Percentiles rank a stretch among this genome's conserved stretches.
phyloP scores from a whole-genome alignment of 2,329 filamentous ascomycete species.

The Fusarium verrucosum region DNA sequence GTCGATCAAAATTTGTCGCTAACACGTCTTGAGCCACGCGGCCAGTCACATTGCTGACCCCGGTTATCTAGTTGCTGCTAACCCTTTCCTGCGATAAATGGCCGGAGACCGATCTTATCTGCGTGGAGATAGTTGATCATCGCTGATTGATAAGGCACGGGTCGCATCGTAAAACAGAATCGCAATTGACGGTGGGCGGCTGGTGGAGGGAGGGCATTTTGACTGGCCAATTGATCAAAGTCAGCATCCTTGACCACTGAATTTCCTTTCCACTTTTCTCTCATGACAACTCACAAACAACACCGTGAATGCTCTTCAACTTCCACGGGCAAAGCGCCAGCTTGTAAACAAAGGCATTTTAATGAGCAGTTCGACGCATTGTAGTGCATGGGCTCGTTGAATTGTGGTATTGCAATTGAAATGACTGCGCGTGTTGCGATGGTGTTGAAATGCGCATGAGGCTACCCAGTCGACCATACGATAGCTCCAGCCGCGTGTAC shows the following conservation, averaged over 20 bases:
- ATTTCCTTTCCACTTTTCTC: not conserved
- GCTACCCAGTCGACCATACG: not conserved
- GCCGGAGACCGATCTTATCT: slow-evolving; percentile 31
- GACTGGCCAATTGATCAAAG: not conserved
- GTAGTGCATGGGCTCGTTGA: not conserved
- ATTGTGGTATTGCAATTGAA: not conserved
- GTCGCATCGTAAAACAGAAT: not conserved
- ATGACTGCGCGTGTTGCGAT: not conserved
- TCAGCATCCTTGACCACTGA: not conserved
- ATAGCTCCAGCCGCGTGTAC: slow-evolving; percentile 15
- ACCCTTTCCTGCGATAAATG: slow-evolving; percentile 20
- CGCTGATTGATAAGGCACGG: slow-evolving; percentile 33
- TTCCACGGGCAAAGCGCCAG: not conserved
- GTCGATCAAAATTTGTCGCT: not conserved
- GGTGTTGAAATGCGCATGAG: not conserved
- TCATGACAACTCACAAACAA: not conserved
- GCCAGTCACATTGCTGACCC: slow-evolving; percentile 18
- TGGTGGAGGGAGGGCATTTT: not conserved
- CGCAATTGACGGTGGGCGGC: not conserved
- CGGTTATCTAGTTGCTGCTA: slow-evolving; percentile 1
- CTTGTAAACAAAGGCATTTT: not conserved
- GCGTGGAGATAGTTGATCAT: slow-evolving; percentile 8
- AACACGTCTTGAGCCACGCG: slow-evolving; percentile 31
- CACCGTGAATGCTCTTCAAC: not conserved
- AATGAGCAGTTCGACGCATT: not conserved